Conservation (phyloP, 1,284 basidiomycete species). For the Singerocomus rubriflavus region DNA sequence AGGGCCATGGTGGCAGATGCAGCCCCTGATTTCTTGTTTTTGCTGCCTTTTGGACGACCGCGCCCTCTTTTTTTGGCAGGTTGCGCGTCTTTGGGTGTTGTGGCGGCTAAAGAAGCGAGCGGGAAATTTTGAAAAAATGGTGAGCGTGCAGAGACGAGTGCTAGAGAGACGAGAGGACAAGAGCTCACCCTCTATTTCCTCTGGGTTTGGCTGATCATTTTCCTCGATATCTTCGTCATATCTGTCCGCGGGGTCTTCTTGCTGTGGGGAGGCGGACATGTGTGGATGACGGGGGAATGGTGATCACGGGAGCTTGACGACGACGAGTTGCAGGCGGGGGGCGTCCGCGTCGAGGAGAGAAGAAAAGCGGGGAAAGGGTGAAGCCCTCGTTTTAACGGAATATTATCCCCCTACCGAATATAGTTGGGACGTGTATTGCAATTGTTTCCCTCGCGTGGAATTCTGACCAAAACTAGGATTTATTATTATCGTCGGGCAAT, state of each 20-base stretch:
- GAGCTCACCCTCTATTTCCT: slow-evolving; percentile 36
- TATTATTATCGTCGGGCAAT: slow-evolving; percentile 59
- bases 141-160: slow-evolving; percentile 7
- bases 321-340: slow-evolving; percentile 20
- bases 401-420: slow-evolving; percentile 61
- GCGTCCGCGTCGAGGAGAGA: slow-evolving; percentile 39
- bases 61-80: slow-evolving; percentile 68
- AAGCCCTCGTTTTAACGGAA: slow-evolving; percentile 70
- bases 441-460: slow-evolving; percentile 54
- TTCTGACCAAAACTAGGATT: slow-evolving; percentile 50
- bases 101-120: slow-evolving; percentile 13
- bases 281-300: slow-evolving; percentile 20
- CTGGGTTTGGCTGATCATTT: slow-evolving; percentile 31
- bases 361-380: slow-evolving; percentile 59
- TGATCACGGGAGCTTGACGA: slow-evolving; percentile 29
- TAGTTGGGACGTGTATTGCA: slow-evolving; percentile 56
- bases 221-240: slow-evolving; percentile 45
- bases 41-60: slow-evolving; percentile 77
- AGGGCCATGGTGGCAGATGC: slow-evolving; percentile 37
- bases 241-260: slow-evolving; percentile 41
- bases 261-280: slow-evolving; percentile 46
- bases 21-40: slow-evolving; percentile 67
- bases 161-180: slow-evolving; percentile 5
- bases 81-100: slow-evolving; percentile 32
- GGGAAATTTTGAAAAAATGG: slow-evolving; percentile 25